Conservation (phyloP, 352 stramenopile species). For the Phytopythium oedochilum region DNA sequence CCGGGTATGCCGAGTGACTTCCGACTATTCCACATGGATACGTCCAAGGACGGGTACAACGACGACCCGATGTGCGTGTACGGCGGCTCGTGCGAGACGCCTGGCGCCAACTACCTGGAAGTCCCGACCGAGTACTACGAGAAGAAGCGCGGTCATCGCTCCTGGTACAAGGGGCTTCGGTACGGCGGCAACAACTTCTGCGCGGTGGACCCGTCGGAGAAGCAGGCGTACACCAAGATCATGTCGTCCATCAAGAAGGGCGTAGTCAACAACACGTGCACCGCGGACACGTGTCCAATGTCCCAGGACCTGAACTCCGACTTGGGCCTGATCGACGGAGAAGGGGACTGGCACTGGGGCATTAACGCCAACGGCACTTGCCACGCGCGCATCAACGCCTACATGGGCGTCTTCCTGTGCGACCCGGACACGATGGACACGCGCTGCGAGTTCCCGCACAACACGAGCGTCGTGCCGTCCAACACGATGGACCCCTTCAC, state of each 20-base stretch:
- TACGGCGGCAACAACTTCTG: constrained; percentile 66
- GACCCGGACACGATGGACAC: constrained; percentile 43
- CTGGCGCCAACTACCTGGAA: constrained; percentile 26
- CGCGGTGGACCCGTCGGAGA: constrained; percentile 4
- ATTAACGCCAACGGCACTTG: constrained; percentile 63
- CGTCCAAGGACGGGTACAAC: constrained; percentile 7
- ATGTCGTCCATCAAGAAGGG: constrained; percentile 24
- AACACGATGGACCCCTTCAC: constrained; percentile 64
- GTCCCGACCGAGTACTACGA: constrained; percentile 22
- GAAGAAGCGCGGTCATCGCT: constrained; percentile 15
- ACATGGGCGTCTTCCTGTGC: constrained; percentile 55
- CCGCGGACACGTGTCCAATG: constrained; percentile 23
- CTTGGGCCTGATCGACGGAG: constrained; percentile 31
- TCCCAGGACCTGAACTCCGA: constrained; percentile 55
- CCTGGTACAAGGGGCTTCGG: constrained; percentile 44
- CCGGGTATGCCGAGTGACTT: constrained; percentile 43
- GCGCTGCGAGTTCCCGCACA: constrained; percentile 42
- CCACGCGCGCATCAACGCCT: constrained; percentile 50
- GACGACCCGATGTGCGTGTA: constrained; percentile 28
- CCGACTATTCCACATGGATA: constrained; percentile 14
- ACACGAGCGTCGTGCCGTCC: constrained; percentile 28
- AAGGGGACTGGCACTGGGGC: constrained; percentile 33
- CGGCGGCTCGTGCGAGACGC: constrained; percentile 15
- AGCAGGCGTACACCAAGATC: constrained; percentile 35
- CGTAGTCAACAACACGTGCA: constrained; percentile 49